Evolutionary conservation across 2,329 filamentous ascomycete genomes (phyloP), one percentile per base, ranked within the genome.

Genomic region (Colletotrichum graminicola): DNA sequence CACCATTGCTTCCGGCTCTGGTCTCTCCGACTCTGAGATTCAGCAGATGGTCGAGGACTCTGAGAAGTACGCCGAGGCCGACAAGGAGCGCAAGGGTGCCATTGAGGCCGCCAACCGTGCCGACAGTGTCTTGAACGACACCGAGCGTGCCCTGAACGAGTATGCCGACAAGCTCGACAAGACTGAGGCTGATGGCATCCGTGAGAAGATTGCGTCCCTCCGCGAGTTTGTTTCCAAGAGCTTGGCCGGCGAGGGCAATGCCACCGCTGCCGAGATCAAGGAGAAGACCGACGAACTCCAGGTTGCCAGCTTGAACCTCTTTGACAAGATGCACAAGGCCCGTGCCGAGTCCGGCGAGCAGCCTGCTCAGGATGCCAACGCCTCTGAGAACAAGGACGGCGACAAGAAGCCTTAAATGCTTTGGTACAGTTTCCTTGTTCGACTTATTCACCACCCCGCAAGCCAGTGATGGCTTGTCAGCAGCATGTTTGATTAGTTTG

Each of bases 271-370:
- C 75, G 93, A 98, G 85, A 92, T 99, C 84, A 98, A 98, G 93
- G 91, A 94, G 87, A 98, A 98, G 94, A 97, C 94, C 79, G 96
- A 98, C 76, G 95, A 98, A 85, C 93, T 99, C 81, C 96, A 98
- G 88, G 93, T 93, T 82, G 94, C 95, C 77, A 95, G 93, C 84
- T 88, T 99, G 85, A 97, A 93, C 86, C 91, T 98, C 80, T 98
- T 99, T 84, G 96, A 98, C 88, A 98, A 98, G 93, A 97, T 99
- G 94, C 95, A 99, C 93, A 97, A 97, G 89, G 94, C 95, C 77
- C 92, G 94, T 78, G 83, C 85, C 77, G 93, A 95, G 86, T 87
- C 87, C 77, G 82, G 86, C 79, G 83, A 89, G 80, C 84, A 88
- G 79, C 83, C 84, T 78, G 79, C 88, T 73, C 71, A 73, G 71